Percentiles rank a stretch among this genome's conserved stretches.
Evolutionary conservation across 75 land plant genomes (phyloP).

Genomic region (Larix kaempferi): DNA sequence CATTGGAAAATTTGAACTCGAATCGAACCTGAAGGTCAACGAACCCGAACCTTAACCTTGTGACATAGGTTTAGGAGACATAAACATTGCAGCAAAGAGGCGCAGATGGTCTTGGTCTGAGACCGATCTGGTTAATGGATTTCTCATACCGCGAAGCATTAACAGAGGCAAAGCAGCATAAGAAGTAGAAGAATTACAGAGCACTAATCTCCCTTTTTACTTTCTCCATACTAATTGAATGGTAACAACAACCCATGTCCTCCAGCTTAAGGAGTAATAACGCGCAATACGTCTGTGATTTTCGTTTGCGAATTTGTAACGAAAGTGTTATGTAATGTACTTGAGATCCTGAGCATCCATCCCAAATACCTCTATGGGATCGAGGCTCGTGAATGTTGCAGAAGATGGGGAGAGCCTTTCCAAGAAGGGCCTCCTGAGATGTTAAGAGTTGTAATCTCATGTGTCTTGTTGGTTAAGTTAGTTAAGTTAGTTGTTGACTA

Average conservation of each 20-base stretch:
- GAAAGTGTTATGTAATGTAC: constrained; percentile 81
- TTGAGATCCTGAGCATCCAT: constrained; percentile 60
- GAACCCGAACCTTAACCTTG: no score
- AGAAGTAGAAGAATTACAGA: background rate
- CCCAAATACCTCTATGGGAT: constrained; percentile 74
- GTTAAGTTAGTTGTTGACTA: no score
- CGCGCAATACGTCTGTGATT: constrained; percentile 65
- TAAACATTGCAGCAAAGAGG: constrained; percentile 75
- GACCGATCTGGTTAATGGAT: constrained; percentile 11
- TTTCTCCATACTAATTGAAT: constrained; percentile 88
- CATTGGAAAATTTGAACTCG: no score
- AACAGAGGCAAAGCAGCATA: background rate
- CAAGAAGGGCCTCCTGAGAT: constrained; percentile 57
- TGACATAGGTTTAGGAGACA: constrained; percentile 68
- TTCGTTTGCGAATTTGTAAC: constrained; percentile 68
- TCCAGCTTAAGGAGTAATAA: constrained; percentile 69
- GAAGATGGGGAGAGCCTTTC: constrained; percentile 78
- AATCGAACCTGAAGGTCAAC: no score
- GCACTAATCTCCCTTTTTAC: constrained; percentile 33
- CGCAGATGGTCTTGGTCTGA: constrained; percentile 45
- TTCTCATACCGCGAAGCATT: background rate
- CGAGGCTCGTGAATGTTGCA: constrained; percentile 66
- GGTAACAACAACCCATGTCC: constrained; percentile 91
- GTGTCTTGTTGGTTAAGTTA: no score
- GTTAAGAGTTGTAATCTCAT: no score